Evolutionary conservation across 2,329 filamentous ascomycete species (phyloP), one percentile per base, ranked within the genome.

Genomic region (Mariannaea sp.): DNA sequence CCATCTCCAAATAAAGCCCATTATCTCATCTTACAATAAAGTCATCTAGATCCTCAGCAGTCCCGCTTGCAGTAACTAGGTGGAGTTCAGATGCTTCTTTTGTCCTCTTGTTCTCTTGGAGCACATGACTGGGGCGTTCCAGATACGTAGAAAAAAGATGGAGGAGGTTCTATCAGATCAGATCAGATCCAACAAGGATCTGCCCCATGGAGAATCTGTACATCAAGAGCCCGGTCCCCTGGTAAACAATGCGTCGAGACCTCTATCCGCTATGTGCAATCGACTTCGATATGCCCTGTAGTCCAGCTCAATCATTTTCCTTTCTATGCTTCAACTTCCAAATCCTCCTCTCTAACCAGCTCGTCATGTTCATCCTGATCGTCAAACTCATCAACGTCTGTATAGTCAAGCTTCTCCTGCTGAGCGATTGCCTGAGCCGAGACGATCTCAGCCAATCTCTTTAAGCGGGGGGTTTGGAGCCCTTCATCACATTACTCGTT

Each of bases 371-470:
- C 22, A 24, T 24, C 76, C 41, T 80, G 78, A 29, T 24, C 22
- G 8, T 24, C 79, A 55, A 81, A 78, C 20, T 68, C 71, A 30
- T 74, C 73, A 13, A 69, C 73, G 17, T 73, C 70, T 14, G 68
- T 70, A 56, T 77, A 84, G 42, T 91, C 89, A 57, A 89, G 75
- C 76, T 90, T 93, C 75, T 96, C 91, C 75, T 96, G 91, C 73
- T 97, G 93, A 52, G 92, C 91, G 68, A 97, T 93, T 26, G 94
- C 94, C 75, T 99, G 94, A 26, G 92, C 90, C 30, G 91, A 96
- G 41, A 99, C 94, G 61, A 99, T 97, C 76, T 99, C 94, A n/a
- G 94, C 94, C 48, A 99, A 81, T 56, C 94, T 88, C 80, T 97
- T 97, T 58, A 99, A 77, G 57, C 93, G 86, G 41, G 93, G 93